phyloP scores from a whole-genome alignment of 1,284 basidiomycete species.

The Austropuccinia psidii region DNA sequence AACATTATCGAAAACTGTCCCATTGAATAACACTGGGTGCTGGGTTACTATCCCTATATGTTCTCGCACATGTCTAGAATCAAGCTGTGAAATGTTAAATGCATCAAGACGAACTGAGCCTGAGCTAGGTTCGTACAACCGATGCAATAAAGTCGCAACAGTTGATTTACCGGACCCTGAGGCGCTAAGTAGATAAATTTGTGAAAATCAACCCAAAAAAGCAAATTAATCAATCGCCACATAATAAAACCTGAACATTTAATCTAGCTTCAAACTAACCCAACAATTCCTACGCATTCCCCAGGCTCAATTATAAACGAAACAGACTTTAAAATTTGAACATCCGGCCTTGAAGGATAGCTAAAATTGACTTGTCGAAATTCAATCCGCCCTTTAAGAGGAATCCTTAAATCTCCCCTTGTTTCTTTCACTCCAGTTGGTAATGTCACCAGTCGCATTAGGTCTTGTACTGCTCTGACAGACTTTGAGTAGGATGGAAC shows the following conservation, averaged over 20 bases:
- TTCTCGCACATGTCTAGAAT: constrained; percentile 66
- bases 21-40: constrained; percentile 75
- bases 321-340: constrained; percentile 61
- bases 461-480: constrained; percentile 44
- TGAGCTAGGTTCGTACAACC: constrained; percentile 67
- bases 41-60: constrained; percentile 80
- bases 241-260: background rate
- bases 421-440: constrained; percentile 27
- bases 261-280: constrained; percentile 39
- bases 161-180: constrained; percentile 88
- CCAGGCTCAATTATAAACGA: constrained; percentile 61
- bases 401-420: constrained; percentile 27
- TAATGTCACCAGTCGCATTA: constrained; percentile 40
- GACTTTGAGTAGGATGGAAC: constrained; percentile 46
- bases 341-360: constrained; percentile 71
- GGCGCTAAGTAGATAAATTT: constrained; percentile 49
- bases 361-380: constrained; percentile 68
- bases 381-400: constrained; percentile 57
- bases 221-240: background rate
- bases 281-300: constrained; percentile 79
- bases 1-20: constrained; percentile 75
- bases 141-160: constrained; percentile 68
- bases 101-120: constrained; percentile 61
- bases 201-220: background rate
- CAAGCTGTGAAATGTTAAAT: constrained; percentile 54